Evolutionary conservation across 805 yeast genomes (phyloP), one percentile per base, ranked within the genome.

Genomic region (Saturnispora serradocipensis): DNA sequence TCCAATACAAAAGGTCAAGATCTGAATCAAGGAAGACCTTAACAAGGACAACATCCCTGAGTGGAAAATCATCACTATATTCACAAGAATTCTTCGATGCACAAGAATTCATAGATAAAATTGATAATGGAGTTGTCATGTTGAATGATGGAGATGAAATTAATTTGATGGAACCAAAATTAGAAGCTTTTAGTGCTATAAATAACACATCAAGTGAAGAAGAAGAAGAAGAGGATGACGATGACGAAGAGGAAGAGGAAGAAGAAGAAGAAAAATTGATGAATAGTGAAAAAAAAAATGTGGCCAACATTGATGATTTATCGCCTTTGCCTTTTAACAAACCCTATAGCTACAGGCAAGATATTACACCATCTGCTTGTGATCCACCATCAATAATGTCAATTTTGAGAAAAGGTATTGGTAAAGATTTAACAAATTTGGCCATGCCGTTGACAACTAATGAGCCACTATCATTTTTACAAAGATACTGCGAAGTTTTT

Each of bases 401-500:
- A 1, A 80, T 89, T 59, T 73, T 93, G 47, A 76, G 96, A 53
- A 90, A 90, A 65, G 89, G 88, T 59, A 93, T 91, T 10, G 97
- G 97, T 20, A 91, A 90, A 62, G 98, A 91, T 66, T 65, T 93
- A 52, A 75, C 89, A 0, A 75, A 88, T 1, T 77, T 90, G 44
- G 82, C 96, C 0, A 89, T 91, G 90, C 99, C 99, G 1, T 96
- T 93, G 7, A 82, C 93, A 1, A 78, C 89, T 50, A 93, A 93
- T 68, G 99, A 93, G 67, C 99, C 99, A 0, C 64, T 91, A 22
- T 80, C 95, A 0, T 80, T 86, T 28, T 72, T 91, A 51, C 96
- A 93, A 65, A 78, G 82, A 55, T 79, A 83, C 58, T 74, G 93
- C 0, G 99, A 93, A 65, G 66, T 81, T 45, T 74, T 86, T 61